phyloP scores from a whole-genome alignment of 331 rosid genomes.

The Telfairia occidentalis region DNA sequence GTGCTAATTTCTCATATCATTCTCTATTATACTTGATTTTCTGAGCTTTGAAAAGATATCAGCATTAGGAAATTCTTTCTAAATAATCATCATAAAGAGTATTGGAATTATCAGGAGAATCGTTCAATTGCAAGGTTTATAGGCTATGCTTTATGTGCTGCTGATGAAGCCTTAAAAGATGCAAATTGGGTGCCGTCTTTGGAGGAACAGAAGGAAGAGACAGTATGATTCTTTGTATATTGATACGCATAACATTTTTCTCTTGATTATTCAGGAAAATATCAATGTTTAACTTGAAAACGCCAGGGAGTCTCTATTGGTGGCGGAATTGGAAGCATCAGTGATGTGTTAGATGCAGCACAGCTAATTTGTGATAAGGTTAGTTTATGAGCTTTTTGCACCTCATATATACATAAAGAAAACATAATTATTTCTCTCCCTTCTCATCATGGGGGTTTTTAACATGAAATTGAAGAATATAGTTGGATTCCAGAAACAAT shows the following conservation, averaged over 20 bases:
- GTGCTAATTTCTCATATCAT: neutral
- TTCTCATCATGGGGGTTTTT: neutral
- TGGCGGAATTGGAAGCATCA: conserved; percentile 86
- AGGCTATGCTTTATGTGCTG: conserved; percentile 90
- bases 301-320: conserved; percentile 86
- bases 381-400: neutral
- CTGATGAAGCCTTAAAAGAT: conserved; percentile 85
- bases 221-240: conserved; percentile 39
- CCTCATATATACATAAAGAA: neutral
- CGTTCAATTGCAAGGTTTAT: conserved; percentile 79
- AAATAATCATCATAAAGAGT: neutral
- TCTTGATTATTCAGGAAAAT: conserved; percentile 7
- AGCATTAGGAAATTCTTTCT: neutral
- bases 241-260: neutral
- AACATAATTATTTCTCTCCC: neutral
- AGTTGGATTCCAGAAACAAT: conserved; percentile 5
- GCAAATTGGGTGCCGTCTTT: conserved; percentile 78
- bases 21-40: neutral
- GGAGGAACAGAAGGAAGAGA: conserved; percentile 59
- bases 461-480: neutral
- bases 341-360: conserved; percentile 78
- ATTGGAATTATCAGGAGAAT: conserved; percentile 44
- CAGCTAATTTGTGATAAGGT: conserved; percentile 83
- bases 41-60: neutral
- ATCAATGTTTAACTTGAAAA: conserved; percentile 20